These are phyloP conservation scores for Backusella tuberculispora DNA, from an alignment of 192 early-diverging fungal genomes.

Conservation along the genomic window DNA sequence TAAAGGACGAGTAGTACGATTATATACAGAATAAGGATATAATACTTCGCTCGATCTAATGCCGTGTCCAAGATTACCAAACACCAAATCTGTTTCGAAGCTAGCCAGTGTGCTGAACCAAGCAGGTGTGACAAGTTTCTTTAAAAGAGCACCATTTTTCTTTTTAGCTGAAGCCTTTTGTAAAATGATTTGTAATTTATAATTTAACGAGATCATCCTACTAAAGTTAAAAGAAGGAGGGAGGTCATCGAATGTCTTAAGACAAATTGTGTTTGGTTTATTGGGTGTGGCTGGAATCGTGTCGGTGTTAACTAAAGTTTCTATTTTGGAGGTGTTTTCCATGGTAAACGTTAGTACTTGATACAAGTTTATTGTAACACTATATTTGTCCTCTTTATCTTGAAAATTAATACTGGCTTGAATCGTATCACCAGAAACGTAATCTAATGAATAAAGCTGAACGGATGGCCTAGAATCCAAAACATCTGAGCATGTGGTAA, in stretches of 20 bases:
- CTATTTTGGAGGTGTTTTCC: neutral
- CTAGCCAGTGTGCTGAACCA: neutral
- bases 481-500: neutral
- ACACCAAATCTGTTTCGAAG: slow-evolving; percentile 7
- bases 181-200: slow-evolving; percentile 15
- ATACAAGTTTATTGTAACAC: neutral
- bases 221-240: slow-evolving; percentile 7
- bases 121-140: neutral
- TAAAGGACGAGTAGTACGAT: neutral
- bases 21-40: neutral
- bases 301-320: neutral
- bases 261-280: neutral
- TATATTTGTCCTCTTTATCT: neutral
- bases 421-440: neutral
- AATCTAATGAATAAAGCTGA: slow-evolving; percentile 5
- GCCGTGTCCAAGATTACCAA: slow-evolving; percentile 5
- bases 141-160: neutral
- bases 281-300: neutral
- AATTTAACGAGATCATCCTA: neutral
- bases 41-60: slow-evolving; percentile 2
- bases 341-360: neutral
- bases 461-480: neutral
- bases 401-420: neutral
- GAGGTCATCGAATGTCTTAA: neutral
- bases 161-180: slow-evolving; percentile 1